Evolutionary conservation across 176 grass and related monocot genomes (phyloP), one percentile per base, ranked within the genome.

Genomic region (Triticum dicoccoides): DNA sequence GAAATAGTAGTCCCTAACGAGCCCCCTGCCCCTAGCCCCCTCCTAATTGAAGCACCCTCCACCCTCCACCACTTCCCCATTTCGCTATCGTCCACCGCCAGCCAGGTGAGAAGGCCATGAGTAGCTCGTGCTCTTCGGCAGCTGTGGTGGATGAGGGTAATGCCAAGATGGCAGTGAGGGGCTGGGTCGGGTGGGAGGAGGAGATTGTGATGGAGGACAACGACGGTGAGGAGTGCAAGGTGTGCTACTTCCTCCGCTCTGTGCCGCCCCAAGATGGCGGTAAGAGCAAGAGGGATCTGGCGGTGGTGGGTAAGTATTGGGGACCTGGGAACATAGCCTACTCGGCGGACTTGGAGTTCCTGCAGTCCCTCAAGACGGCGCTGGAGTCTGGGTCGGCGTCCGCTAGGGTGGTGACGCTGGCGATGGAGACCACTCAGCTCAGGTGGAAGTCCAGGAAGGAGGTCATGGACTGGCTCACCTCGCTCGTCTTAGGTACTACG

Each of bases 381-480:
- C 76, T 72, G 39, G 82, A 41, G 5, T 42, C 14, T 41, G 71
- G 73, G 21, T 81, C 72, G 32, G 84, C 80, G 39, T 45, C 87
- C 72, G 83, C 90, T 20, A 73, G 71, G 25, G 61, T 68, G 37
- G 44, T 68, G 51, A 45, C 85, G 65, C 76, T 77, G 12, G 84
- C 80, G 3, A 69, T 44, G 51, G 58, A 83, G 41, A 72, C 49
- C 65, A n/a, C 82, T 20, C 76, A 68, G 21, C 78, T 92, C 37
- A 91, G 83, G 78, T 92, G 90, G 85, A 76, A 84, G 35, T 89
- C 87, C n/a, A 74, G 90, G 73, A 84, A 85, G 61, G 92, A 92
- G 87, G 78, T 92, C 54, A 75, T 94, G 74, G 90, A 92, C 76
- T 94, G 90, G 92, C 78, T 94, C 20, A 87, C 92, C 23, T 90